A percentile compares a stretch with the other conserved stretches of the same genome.
These are phyloP conservation scores for Hibiscus trionum DNA, from an alignment of 345 rosid genomes.

Conservation along the genomic window DNA sequence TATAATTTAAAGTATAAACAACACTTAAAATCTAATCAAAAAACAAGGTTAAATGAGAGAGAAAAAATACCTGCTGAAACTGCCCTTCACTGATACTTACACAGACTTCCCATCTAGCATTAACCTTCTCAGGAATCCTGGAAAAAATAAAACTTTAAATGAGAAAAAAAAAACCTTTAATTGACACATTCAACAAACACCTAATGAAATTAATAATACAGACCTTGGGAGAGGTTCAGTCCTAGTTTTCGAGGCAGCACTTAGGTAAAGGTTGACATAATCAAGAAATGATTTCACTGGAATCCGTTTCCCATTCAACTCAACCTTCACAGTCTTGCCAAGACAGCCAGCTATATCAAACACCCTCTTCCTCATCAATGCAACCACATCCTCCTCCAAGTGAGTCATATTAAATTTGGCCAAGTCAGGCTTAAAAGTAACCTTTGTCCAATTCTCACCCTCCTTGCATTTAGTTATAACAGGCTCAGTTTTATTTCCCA, in stretches of 20 bases:
- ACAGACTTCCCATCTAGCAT: conserved; percentile 88
- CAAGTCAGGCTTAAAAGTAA: conserved; percentile 79
- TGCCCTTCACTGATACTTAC: conserved; percentile 85
- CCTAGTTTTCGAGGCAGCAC: conserved; percentile 35
- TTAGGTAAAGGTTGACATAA: conserved; percentile 65
- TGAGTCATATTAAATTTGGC: conserved; percentile 69
- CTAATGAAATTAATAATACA: background rate
- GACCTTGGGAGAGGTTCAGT: conserved; percentile 54
- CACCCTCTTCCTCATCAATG: conserved; percentile 85
- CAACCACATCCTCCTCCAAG: conserved; percentile 86
- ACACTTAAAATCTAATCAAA: background rate
- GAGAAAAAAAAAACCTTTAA: background rate
- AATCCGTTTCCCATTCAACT: conserved; percentile 61
- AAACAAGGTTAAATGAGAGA: background rate
- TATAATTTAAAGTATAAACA: background rate
- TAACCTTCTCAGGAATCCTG: conserved; percentile 66
- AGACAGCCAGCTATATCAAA: conserved; percentile 92
- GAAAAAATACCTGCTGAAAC: conserved; percentile 70
- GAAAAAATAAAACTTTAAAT: conserved; percentile 11
- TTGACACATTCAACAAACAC: background rate
- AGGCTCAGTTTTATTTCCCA: conserved; percentile 84
- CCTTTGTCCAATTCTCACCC: conserved; percentile 87
- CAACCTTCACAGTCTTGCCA: conserved; percentile 87
- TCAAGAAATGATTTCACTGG: conserved; percentile 75
- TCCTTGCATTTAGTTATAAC: conserved; percentile 61